These are phyloP conservation scores for Graphium sp. DNA, from an alignment of 2,329 filamentous ascomycete genomes.

Conservation along the genomic window DNA sequence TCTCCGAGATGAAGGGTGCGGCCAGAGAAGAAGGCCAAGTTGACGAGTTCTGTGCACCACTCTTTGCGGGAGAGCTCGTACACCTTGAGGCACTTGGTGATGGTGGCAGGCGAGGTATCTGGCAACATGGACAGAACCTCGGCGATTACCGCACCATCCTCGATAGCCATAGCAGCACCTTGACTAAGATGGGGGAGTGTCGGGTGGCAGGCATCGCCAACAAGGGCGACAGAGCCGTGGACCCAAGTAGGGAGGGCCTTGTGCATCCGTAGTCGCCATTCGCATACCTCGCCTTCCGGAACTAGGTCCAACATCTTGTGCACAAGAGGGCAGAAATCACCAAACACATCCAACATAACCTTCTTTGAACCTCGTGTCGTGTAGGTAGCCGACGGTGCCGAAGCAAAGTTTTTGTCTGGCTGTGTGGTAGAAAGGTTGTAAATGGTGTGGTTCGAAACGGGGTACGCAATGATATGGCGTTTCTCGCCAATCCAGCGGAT, in stretches of 20 bases:
- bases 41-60: conserved; percentile 32
- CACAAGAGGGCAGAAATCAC: conserved; percentile 42
- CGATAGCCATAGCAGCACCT: conserved; percentile 51
- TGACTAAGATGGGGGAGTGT: conserved; percentile 52
- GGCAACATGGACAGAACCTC: conserved; percentile 28
- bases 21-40: conserved; percentile 32
- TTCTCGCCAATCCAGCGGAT: conserved; percentile 62
- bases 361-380: conserved; percentile 45
- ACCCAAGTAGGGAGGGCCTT: conserved; percentile 39
- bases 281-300: conserved; percentile 43
- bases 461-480: conserved; percentile 65
- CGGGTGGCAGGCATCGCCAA: conserved; percentile 51
- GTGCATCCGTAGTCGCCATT: conserved; percentile 47
- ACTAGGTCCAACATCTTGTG: conserved; percentile 42
- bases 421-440: conserved; percentile 49
- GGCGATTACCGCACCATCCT: conserved; percentile 45
- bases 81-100: conserved; percentile 30
- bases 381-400: conserved; percentile 40
- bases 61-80: conserved; percentile 41
- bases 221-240: conserved; percentile 34
- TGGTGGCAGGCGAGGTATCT: conserved; percentile 15
- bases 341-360: conserved; percentile 43
- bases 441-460: conserved; percentile 47
- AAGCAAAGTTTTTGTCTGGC: conserved; percentile 42
- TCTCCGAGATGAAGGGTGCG: conserved; percentile 40